Evolutionary conservation across 768 basidiomycete genomes (phyloP), one percentile per base, ranked within the genome.

Genomic region (Pholiota conissans): DNA sequence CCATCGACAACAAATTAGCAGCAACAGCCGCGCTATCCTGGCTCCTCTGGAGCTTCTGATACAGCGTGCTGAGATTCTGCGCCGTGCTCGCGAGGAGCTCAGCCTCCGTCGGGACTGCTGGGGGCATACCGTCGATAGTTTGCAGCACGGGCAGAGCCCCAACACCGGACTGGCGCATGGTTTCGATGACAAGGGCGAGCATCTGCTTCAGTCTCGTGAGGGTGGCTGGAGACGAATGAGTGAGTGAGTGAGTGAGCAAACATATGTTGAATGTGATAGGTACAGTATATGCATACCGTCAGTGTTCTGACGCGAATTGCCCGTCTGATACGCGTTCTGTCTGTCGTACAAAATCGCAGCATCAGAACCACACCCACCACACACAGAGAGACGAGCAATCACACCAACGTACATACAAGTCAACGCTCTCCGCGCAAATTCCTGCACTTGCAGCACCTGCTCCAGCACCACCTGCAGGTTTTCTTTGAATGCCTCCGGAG

Each of bases 401-500:
- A n/a, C n/a, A n/a, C n/a, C n/a, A 34, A 26, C 7, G 27, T 7
- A 72, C 84, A 60, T 68, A 89, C 87, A 88, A 13, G 71, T 67
- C 27, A 85, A 63, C 8, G 81, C 77, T 37, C 69, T 77, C 49
- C 80, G 74, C 0, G 85, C 82, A 2, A 82, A 69, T 2, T 67
- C 67, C 59, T 84, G 81, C 1, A 87, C 69, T 11, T 79, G 70
- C 2, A 75, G 60, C 27, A 86, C 76, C 18, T 83, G 79, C 35
- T 80, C 77, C 53, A 79, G 76, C 0, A 79, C 73, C 14, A 79
- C 52, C 37, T 76, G 77, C 1, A 86, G 59, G 65, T 84, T 85
- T 50, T 82, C 80, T 59, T 83, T 84, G 74, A 90, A 86, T n/a
- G 77, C 56, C 26, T 82, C 84, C 14, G 84, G 81, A 22, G 86